Evolutionary conservation across 2,329 filamentous ascomycete genomes (phyloP), one percentile per base, ranked within the genome.

Genomic region (Dactylonectria macrodidyma): DNA sequence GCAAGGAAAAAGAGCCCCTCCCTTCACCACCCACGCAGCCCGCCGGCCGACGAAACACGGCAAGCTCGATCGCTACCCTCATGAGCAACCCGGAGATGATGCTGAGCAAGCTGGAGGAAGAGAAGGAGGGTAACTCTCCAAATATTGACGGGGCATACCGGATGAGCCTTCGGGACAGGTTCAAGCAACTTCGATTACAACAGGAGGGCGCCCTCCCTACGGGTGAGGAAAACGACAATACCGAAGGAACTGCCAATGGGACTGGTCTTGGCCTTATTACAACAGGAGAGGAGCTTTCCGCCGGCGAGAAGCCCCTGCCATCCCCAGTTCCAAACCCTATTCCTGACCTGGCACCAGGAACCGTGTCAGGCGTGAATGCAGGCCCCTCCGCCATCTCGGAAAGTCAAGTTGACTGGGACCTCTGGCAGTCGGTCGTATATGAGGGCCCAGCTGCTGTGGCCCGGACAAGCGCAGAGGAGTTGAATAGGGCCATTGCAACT

Each of bases 371-470:
- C 6, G 90, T 95, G 48, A 91, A 91, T 26, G 90, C 91, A 24
- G 93, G 93, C 1, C 93, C 92, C 9, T 91, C 93, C 3, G 90
- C 91, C 24, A 87, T 91, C 69, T 82, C 84, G 14, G 93, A 95
- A 76, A 85, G 86, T 16, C 91, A 93, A 26, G 96, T 99, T n/a
- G 95, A 99, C 78, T 99, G 96, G 96, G 96, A 99, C 80, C 84
- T 99, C 46, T 99, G 96, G 96, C 95, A 99, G 79, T 90, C 93
- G 26, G 92, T 99, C 4, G 96, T 99, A 38, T 97, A 98, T 73
- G 94, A 98, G 83, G 96, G 96, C 0, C 95, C 95, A 16, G 90
- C 94, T 33, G 95, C 94, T 10, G 93, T 98, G 57, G 93, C 94
- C 11, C 90, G 94, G 67, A 95, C 94, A 4, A 97, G 95, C 77